Conservation (phyloP, 192 early-diverging fungal species). For the Linnemannia hyalina region DNA sequence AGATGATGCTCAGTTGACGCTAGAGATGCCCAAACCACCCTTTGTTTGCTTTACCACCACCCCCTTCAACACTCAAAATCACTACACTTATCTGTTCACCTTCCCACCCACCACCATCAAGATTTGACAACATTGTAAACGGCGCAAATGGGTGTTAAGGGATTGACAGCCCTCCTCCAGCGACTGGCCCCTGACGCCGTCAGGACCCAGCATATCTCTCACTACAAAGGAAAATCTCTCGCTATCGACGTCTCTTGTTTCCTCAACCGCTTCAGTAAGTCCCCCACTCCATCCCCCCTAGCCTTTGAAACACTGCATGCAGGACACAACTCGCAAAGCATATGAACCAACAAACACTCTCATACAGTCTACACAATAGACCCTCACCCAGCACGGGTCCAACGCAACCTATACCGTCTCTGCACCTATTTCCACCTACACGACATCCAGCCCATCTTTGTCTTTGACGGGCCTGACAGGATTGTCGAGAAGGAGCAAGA, state of each 20-base stretch:
- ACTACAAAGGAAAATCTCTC: slow-evolving; percentile 59
- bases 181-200: slow-evolving; percentile 65
- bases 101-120: background rate
- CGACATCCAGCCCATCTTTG: slow-evolving; percentile 73
- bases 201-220: slow-evolving; percentile 40
- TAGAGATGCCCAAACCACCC: background rate
- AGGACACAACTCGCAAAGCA: too few species aligned
- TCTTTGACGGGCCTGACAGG: slow-evolving; percentile 74
- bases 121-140: background rate
- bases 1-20: background rate
- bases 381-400: slow-evolving; percentile 62
- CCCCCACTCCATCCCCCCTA: too few species aligned
- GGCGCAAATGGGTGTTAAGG: slow-evolving; percentile 67
- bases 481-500: slow-evolving; percentile 69
- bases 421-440: slow-evolving; percentile 60
- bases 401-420: slow-evolving; percentile 72
- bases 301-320: too few species aligned
- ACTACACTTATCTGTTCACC: background rate
- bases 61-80: background rate
- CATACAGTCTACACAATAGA: slow-evolving; percentile 52
- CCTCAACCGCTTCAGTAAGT: slow-evolving; percentile 67
- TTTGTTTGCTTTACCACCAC: background rate
- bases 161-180: slow-evolving; percentile 65
- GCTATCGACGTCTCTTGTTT: slow-evolving; percentile 70
- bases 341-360: background rate